These are phyloP conservation scores for Cicer judaicum DNA, from an alignment of 306 rosid genomes.

Conservation along the genomic window DNA sequence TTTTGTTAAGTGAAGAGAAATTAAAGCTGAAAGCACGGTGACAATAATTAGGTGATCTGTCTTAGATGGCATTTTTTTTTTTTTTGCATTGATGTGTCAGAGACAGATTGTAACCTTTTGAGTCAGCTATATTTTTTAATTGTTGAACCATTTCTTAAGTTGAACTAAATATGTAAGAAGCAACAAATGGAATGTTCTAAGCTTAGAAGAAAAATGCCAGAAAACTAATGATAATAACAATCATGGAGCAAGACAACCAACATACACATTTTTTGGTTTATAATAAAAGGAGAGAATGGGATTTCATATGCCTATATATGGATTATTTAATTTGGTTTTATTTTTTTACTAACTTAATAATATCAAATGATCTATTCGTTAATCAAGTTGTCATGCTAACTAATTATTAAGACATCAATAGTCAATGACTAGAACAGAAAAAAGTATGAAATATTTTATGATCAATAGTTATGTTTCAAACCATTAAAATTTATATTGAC, in stretches of 20 bases:
- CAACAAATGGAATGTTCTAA: constrained; percentile 47
- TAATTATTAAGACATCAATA: constrained; percentile 1
- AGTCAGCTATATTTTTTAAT: constrained; percentile 20
- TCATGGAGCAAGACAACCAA: constrained; percentile 33
- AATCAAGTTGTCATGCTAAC: not conserved
- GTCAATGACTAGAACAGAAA: not conserved
- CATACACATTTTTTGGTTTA: too few species aligned
- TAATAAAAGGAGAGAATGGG: too few species aligned
- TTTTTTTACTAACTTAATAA: not conserved
- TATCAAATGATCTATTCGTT: not conserved
- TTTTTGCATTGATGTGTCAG: constrained; percentile 35
- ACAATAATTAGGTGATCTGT: constrained; percentile 34
- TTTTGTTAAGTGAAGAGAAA: constrained; percentile 29
- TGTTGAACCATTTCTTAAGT: constrained; percentile 11
- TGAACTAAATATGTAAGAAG: constrained; percentile 32
- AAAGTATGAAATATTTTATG: not conserved
- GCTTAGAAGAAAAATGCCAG: constrained; percentile 36
- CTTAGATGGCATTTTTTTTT: not conserved
- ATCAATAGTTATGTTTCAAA: not conserved
- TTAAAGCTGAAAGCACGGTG: constrained; percentile 30
- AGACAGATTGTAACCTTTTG: constrained; percentile 24
- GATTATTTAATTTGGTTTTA: not conserved
- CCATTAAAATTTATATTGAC: too few species aligned
- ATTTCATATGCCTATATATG: not conserved
- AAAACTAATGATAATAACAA: constrained; percentile 10